phyloP scores from a whole-genome alignment of 1,139 yeast species.

The Blastobotrys illinoisensis region DNA sequence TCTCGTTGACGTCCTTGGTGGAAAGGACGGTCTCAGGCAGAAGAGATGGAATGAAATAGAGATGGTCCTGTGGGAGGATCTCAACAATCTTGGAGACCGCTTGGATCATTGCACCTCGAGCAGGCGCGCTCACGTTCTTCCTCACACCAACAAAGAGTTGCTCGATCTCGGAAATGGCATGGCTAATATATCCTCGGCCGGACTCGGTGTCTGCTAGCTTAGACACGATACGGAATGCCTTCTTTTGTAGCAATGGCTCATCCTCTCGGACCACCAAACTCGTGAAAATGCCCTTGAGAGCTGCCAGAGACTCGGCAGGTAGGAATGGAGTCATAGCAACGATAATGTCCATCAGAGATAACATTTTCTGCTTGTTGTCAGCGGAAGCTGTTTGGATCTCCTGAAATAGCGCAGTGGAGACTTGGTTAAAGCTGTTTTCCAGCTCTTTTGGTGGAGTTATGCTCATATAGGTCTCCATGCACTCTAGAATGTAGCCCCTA shows the following conservation, averaged over 20 bases:
- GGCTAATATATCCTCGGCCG: slow-evolving; percentile 46
- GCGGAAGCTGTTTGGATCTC: slow-evolving; percentile 43
- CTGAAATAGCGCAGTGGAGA: slow-evolving; percentile 68
- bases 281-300: slow-evolving; percentile 72
- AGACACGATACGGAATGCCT: slow-evolving; percentile 77
- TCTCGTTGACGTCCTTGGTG: slow-evolving; percentile 91
- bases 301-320: slow-evolving; percentile 62
- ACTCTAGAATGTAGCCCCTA: slow-evolving; percentile 77
- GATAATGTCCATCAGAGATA: slow-evolving; percentile 86
- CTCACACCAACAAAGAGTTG: slow-evolving; percentile 53
- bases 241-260: slow-evolving; percentile 69
- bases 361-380: slow-evolving; percentile 38
- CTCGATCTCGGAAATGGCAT: slow-evolving; percentile 55
- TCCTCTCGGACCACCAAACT: slow-evolving; percentile 56
- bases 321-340: slow-evolving; percentile 83
- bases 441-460: slow-evolving; percentile 66
- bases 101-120: slow-evolving; percentile 73
- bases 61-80: slow-evolving; percentile 54
- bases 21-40: slow-evolving; percentile 84
- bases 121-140: slow-evolving; percentile 59
- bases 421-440: slow-evolving; percentile 74
- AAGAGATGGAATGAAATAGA: slow-evolving; percentile 73
- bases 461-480: slow-evolving; percentile 74
- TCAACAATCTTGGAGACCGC: slow-evolving; percentile 60
- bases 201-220: slow-evolving; percentile 61